Conservation (phyloP, 2,329 filamentous ascomycete species). For the Arthroderma sp. region DNA sequence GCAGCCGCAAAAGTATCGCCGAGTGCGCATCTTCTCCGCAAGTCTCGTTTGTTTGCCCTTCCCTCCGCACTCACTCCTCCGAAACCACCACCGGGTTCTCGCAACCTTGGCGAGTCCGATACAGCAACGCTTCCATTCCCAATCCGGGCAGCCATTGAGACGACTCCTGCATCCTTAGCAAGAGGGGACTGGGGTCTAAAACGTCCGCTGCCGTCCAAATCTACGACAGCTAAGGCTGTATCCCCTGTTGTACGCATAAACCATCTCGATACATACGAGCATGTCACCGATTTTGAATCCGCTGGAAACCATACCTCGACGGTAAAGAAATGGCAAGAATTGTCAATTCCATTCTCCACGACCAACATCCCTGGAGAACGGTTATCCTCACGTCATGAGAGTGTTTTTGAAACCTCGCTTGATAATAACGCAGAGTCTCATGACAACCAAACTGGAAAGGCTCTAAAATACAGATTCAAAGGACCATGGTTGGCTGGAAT, state of each 20-base stretch:
- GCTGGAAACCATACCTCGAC: slow-evolving; percentile 71
- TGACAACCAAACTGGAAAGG: slow-evolving; percentile 15
- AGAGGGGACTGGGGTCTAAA: slow-evolving; percentile 91
- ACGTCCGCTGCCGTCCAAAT: slow-evolving; percentile 62
- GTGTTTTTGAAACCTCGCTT: slow-evolving; percentile 20
- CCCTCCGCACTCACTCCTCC: slow-evolving; percentile 60
- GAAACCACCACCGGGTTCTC: slow-evolving; percentile 36
- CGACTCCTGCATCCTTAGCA: slow-evolving; percentile 55
- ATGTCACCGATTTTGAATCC: slow-evolving; percentile 77
- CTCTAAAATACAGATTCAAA: slow-evolving; percentile 42
- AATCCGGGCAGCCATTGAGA: slow-evolving; percentile 70
- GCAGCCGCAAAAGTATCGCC: slow-evolving; percentile 38
- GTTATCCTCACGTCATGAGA: slow-evolving; percentile 6
- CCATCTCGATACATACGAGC: slow-evolving; percentile 70
- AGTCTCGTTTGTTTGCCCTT: slow-evolving; percentile 80
- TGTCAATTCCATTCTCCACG: slow-evolving; percentile 55
- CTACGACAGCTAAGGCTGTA: slow-evolving; percentile 53
- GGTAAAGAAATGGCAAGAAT: slow-evolving; percentile 72
- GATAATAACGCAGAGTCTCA: slow-evolving; percentile 11
- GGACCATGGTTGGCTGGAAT: slow-evolving; percentile 48
- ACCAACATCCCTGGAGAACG: neutral
- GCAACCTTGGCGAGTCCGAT: slow-evolving; percentile 42
- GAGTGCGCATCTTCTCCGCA: slow-evolving; percentile 58
- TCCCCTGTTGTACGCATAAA: slow-evolving; percentile 66
- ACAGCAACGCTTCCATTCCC: slow-evolving; percentile 65